A percentile compares a stretch with the other conserved stretches of the same genome.
Conservation (phyloP, 371 early-diverging fungal species). For the Entomophthora muscae region DNA sequence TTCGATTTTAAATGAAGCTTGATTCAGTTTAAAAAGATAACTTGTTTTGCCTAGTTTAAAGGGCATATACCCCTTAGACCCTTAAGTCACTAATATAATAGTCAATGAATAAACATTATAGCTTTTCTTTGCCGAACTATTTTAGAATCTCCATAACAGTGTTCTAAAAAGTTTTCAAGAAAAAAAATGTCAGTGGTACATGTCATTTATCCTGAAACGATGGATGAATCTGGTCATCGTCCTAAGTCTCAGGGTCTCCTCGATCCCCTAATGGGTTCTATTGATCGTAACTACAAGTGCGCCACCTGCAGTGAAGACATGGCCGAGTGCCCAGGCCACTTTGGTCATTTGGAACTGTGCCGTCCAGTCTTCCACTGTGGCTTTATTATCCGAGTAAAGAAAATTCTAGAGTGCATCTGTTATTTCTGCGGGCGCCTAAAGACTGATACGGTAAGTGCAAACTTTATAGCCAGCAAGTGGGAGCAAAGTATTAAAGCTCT, state of each 20-base stretch:
- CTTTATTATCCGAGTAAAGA: constrained; percentile 80
- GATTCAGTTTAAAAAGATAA: too few species aligned
- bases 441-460: constrained; percentile 58
- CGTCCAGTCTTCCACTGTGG: constrained; percentile 93
- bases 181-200: constrained; percentile 92
- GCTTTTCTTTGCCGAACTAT: too few species aligned
- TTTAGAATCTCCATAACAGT: constrained; percentile 13
- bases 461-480: too few species aligned
- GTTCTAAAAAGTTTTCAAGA: not conserved
- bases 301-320: constrained; percentile 93
- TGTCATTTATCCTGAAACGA: constrained; percentile 89
- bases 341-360: constrained; percentile 98
- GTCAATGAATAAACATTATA: too few species aligned
- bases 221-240: constrained; percentile 76
- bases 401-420: constrained; percentile 98
- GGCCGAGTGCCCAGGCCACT: constrained; percentile 97
- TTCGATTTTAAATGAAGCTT: too few species aligned
- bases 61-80: too few species aligned
- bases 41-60: constrained; percentile 5
- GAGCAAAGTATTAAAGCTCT: too few species aligned
- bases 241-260: constrained; percentile 77
- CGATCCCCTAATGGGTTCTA: constrained; percentile 98
- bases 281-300: constrained; percentile 96
- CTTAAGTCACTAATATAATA: too few species aligned
- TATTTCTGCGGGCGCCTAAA: constrained; percentile 95